phyloP scores from a whole-genome alignment of 106 monocot species.

The Dendrobium huoshanense region DNA sequence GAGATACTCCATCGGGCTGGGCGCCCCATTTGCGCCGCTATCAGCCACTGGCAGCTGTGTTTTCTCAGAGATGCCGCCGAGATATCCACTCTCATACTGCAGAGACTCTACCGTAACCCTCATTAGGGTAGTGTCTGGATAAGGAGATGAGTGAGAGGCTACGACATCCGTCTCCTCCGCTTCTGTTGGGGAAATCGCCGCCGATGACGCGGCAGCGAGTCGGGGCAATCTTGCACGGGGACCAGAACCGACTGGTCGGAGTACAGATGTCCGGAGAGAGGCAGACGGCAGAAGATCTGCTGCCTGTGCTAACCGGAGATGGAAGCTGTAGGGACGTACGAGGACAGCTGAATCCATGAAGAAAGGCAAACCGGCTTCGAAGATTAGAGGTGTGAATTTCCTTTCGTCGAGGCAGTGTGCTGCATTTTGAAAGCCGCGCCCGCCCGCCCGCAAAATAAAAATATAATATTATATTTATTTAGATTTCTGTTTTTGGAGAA shows the following conservation, averaged over 20 bases:
- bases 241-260: background rate
- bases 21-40: conserved; percentile 7
- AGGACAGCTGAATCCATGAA: background rate
- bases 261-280: background rate
- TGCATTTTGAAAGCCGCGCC: too few relatives aligned
- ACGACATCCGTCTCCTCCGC: background rate
- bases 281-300: background rate
- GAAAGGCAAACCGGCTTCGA: background rate
- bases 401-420: too few relatives aligned
- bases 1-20: conserved; percentile 57
- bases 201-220: background rate
- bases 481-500: too few relatives aligned
- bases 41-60: background rate
- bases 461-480: too few relatives aligned
- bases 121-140: conserved; percentile 2
- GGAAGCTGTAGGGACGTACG: background rate
- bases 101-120: conserved; percentile 32
- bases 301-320: background rate
- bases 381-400: too few relatives aligned
- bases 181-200: conserved; percentile 4
- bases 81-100: conserved; percentile 46
- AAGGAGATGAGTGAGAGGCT: background rate
- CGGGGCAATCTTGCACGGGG: background rate
- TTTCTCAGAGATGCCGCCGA: conserved; percentile 39
- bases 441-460: too few relatives aligned